Evolutionary conservation across 805 yeast genomes (phyloP), one percentile per base, ranked within the genome.

Genomic region (Candida boleticola): DNA sequence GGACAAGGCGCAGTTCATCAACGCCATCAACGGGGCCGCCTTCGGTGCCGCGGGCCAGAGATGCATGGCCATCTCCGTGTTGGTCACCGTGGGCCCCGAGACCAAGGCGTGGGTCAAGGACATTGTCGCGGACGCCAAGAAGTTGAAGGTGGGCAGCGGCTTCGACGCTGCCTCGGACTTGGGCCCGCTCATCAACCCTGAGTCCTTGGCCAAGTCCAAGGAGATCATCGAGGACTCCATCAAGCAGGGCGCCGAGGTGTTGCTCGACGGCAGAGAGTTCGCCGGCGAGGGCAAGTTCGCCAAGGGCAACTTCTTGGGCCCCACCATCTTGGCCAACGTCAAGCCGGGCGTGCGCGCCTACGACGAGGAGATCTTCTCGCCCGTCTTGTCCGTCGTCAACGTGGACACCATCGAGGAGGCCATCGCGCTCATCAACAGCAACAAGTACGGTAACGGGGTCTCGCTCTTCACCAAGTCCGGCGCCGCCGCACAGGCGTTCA

Each of bases 41-140:
- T 84, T 84, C 61, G 89, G 90, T 25, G 89, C 90, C 39, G 89
- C 90, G 16, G 92, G 90, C 47, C 92, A 84, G 72, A 79, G 89
- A 58, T 84, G 92, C 66, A 80, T 84, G 85, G 86, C 88, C 9
- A 79, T 85, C 40, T 81, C 85, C 18, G 85, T 82, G 27, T 69
- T 85, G 48, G 85, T 84, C 39, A 77, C 87, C 16, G 89, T 85
- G 19, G 89, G 89, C 31, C 31, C 31, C 11, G 70, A 74, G 46
- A 71, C 85, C 47, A 73, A 73, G 56, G 75, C 74, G 47, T 83
- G 88, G 86, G 64, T 83, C 40, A 52, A 65, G 32, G 89, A 82
- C 39, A 71, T 84, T 38, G 76, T 78, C 26, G 71, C 61, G 40
- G 77, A 74, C 36, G 89, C 89, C 35, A 66, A 74, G 52, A 53